Evolutionary conservation across 2,329 filamentous ascomycete genomes (phyloP), one percentile per base, ranked within the genome.

Genomic region (Metarhizium guizhouense): DNA sequence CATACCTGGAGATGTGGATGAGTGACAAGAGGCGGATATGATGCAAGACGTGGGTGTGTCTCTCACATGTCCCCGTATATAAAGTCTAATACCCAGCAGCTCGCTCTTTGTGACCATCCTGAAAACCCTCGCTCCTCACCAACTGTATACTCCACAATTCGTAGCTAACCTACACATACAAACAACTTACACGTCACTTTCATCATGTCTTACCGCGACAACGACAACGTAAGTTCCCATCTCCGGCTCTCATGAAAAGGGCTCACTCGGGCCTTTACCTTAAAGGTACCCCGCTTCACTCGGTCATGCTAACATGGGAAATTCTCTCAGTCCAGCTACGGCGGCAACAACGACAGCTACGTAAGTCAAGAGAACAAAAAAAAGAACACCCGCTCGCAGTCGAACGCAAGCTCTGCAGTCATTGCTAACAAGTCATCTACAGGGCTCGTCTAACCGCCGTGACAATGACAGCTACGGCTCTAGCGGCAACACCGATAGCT

Each of bases 161-260:
- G 20, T 16, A 29, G 20, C 20, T 30, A 30, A 4, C 25, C 25
- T 48, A 25, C 25, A n/a, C 45, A 20, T 4, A 51, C 48, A 38
- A 16, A n/a, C n/a, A 14, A 16, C 52, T 47, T 54, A 53, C 57
- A 47, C 38, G 20, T 47, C 20, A 36, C n/a, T 51, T 60, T 62
- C 34, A 72, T 38, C 54, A 76, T 79, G 76, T 79, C 76, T 72
- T 77, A 74, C 72, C 68, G 70, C 64, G 66, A 71, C 59, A 71
- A 75, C 70, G 68, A 69, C 56, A 63, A 68, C 65, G 69, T 69
- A 60, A 66, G 67, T 58, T 30, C 25, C n/a, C 14, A 10, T 4
- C 6, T 11, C 18, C 4, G n/a, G n/a, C 32, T 53, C n/a, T 36
- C 3, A 2, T 20, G 40, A 32, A 42, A 13, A 30, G 10, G n/a